Base-by-base conservation (phyloP, 345 rosid species). In the Anastatica hierochuntica region DNA sequence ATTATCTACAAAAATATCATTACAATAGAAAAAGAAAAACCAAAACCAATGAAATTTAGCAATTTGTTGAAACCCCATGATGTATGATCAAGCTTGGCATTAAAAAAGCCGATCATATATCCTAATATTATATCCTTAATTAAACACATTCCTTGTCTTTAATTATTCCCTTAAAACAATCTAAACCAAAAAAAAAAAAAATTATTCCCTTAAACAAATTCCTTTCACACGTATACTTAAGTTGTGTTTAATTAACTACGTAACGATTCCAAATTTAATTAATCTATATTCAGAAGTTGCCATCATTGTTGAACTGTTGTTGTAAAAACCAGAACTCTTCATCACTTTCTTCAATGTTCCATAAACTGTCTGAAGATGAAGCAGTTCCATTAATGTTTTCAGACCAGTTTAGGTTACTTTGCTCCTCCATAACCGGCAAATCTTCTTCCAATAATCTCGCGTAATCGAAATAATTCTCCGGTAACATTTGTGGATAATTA, bases 291-390 rank as follows among this genome's bases (percentile, higher is more conserved):
- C 71, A 66, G 67, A 60, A 74, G 69, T 39, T 55, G 72, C 63
- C 77, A 63, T 69, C 69, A 67, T 55, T 58, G 80, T 74, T 76
- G 72, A 78, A 56, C 44, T 71, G 73, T 50, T 74, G 83, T 54
- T 78, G 84, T 35, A 74, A 64, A 60, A 70, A 77, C 83, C 75
- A 81, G 20, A 79, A 53, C 48, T 88, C 86, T 43, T 85, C 98
- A 36, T 67, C 74, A 40, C 39, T 65, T 57, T 57, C 71, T 15
- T 41, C 71, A 53, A 67, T 41, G 67, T 79, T 74, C 88, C 85
- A 88, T 59, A 83, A 58, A 64, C 61, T 82, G 83, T 88, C 84
- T 1, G 85, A 71, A 14, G 74, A 53, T 27, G 70, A 61, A 43
- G 34, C 17, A 47, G 23, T 39, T 24, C 68, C 69, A 59, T 77